These are phyloP conservation scores for Exophiala alcalophila DNA, from an alignment of 2,329 filamentous ascomycete genomes.

Conservation along the genomic window DNA sequence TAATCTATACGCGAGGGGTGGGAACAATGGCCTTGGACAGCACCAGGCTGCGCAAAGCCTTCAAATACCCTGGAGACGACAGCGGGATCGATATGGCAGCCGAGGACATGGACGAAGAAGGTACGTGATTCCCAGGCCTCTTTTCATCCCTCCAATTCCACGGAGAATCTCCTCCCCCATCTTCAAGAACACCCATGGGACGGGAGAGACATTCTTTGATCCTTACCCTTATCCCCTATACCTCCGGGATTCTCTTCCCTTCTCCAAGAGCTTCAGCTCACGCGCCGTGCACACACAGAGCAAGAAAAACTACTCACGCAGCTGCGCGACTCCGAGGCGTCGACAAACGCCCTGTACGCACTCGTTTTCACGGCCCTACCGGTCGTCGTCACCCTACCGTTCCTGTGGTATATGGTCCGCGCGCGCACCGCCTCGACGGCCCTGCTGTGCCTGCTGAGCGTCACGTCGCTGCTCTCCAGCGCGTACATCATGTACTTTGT, in stretches of 20 bases:
- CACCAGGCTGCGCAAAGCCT: constrained; percentile 27
- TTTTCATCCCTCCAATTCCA: constrained; percentile 3
- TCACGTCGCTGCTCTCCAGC: constrained; percentile 27
- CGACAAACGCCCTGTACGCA: constrained; percentile 26
- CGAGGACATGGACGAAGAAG: constrained; percentile 31
- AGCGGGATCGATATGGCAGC: constrained; percentile 17
- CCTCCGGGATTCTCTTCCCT: too few relatives aligned
- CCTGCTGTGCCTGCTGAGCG: constrained; percentile 25
- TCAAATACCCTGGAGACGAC: constrained; percentile 29
- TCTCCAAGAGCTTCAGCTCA: too few relatives aligned
- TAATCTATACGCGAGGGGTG: too few relatives aligned
- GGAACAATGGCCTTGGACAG: too few relatives aligned
- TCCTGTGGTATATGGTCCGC: constrained; percentile 22
- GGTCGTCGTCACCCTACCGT: constrained; percentile 23
- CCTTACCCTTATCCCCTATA: too few relatives aligned
- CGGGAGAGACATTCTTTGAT: too few relatives aligned
- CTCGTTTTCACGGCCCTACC: constrained; percentile 27
- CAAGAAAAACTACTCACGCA: constrained; percentile 29
- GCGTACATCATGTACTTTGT: constrained; percentile 28
- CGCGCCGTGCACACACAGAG: too few relatives aligned
- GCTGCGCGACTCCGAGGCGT: constrained; percentile 20
- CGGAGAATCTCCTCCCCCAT: too few relatives aligned
- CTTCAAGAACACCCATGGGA: too few relatives aligned
- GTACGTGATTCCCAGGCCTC: constrained; percentile 7
- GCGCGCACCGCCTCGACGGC: constrained; percentile 14